A percentile compares a stretch with the other conserved stretches of the same genome.
phyloP scores from a whole-genome alignment of 73 alveolate species.

The Strombidium stylifer region DNA sequence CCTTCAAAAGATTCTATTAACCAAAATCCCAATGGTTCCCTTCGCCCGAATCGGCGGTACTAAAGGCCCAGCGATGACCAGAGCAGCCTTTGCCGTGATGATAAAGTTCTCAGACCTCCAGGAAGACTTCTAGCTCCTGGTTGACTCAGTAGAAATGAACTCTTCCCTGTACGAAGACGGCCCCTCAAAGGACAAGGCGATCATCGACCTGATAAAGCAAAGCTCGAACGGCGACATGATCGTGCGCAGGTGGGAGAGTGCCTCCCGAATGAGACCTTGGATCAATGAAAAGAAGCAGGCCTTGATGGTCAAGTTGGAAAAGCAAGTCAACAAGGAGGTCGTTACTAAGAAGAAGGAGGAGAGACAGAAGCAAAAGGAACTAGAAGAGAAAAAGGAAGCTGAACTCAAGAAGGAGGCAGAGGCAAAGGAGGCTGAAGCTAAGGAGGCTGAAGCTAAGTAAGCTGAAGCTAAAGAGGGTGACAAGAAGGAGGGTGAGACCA shows the following conservation, averaged over 20 bases:
- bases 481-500: neutral
- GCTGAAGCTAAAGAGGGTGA: constrained; percentile 2
- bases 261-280: constrained; percentile 60
- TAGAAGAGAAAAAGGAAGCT: constrained; percentile 32
- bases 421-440: constrained; percentile 16
- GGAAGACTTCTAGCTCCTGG: constrained; percentile 11
- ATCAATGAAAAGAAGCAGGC: constrained; percentile 53
- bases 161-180: constrained; percentile 10
- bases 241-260: constrained; percentile 50
- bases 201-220: constrained; percentile 5
- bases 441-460: neutral
- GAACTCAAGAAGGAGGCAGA: constrained; percentile 33
- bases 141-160: constrained; percentile 26
- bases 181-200: constrained; percentile 21
- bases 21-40: constrained; percentile 32
- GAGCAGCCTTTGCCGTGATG: constrained; percentile 59
- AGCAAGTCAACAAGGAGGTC: constrained; percentile 30
- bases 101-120: constrained; percentile 23
- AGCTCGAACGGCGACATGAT: constrained; percentile 15
- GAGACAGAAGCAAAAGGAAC: constrained; percentile 22
- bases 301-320: constrained; percentile 40
- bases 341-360: constrained; percentile 32
- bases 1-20: constrained; percentile 22
- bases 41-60: constrained; percentile 44
- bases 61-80: constrained; percentile 21